These are phyloP conservation scores for Prillingera fragicola DNA, from an alignment of 1,284 basidiomycete genomes.

Conservation along the genomic window DNA sequence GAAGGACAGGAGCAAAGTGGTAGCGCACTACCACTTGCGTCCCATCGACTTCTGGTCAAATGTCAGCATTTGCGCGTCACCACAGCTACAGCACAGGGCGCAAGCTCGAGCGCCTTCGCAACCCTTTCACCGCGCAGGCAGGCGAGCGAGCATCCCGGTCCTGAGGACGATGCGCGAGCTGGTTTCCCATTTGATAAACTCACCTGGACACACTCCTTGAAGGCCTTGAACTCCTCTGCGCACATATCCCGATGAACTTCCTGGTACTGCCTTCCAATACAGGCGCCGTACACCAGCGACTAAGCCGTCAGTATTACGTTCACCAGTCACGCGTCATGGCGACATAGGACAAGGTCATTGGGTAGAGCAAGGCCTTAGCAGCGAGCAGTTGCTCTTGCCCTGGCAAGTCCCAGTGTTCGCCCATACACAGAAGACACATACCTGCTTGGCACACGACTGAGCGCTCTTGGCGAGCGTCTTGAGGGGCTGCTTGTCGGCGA, in stretches of 20 bases:
- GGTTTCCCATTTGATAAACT: slow-evolving; percentile 15
- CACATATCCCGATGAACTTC: slow-evolving; percentile 50
- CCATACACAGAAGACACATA: slow-evolving; percentile 14
- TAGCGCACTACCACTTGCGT: slow-evolving; percentile 43
- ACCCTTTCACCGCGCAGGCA: neutral
- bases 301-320: slow-evolving; percentile 19
- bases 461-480: slow-evolving; percentile 42
- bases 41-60: slow-evolving; percentile 36
- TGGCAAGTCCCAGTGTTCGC: no score
- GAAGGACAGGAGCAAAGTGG: no score
- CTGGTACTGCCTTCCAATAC: slow-evolving; percentile 47
- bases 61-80: neutral
- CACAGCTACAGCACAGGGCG: no score
- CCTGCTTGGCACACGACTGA: slow-evolving; percentile 40
- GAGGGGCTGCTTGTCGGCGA: slow-evolving; percentile 42
- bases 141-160: no score
- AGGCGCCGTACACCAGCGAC: slow-evolving; percentile 49
- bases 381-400: neutral
- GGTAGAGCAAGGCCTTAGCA: no score
- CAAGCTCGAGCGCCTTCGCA: neutral
- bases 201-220: slow-evolving; percentile 50
- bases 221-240: slow-evolving; percentile 47
- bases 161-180: no score
- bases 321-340: no score
- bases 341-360: no score